These are phyloP conservation scores for Pythium rishiriense DNA, from an alignment of 352 stramenopile genomes.

Conservation along the genomic window DNA sequence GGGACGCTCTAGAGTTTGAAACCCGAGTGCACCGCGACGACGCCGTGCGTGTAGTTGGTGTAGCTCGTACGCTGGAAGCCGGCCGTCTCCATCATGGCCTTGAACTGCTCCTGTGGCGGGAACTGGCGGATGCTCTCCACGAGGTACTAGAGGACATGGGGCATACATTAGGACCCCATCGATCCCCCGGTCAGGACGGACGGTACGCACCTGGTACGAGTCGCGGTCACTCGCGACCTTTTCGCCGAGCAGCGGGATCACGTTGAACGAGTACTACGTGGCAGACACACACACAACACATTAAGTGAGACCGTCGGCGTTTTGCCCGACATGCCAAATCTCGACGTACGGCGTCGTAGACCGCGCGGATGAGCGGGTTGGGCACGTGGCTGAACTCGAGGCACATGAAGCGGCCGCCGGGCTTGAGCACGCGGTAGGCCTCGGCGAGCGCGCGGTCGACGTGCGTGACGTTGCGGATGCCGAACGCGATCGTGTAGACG, in stretches of 20 bases:
- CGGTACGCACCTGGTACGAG: slow-evolving; percentile 91
- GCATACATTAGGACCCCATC: too few species aligned
- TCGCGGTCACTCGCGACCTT: slow-evolving; percentile 95
- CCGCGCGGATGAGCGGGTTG: slow-evolving; percentile 88
- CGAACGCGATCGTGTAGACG: slow-evolving; percentile 99
- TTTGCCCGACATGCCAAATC: background rate
- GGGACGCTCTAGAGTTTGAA: slow-evolving; percentile 86
- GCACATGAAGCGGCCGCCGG: slow-evolving; percentile 97
- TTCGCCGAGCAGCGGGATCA: slow-evolving; percentile 95
- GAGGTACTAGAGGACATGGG: slow-evolving; percentile 88
- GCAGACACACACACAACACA: slow-evolving; percentile 3
- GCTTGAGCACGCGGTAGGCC: slow-evolving; percentile 95
- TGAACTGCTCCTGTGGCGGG: slow-evolving; percentile 95
- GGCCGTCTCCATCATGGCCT: slow-evolving; percentile 92
- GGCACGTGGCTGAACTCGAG: slow-evolving; percentile 97
- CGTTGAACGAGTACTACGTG: slow-evolving; percentile 96
- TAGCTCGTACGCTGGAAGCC: slow-evolving; percentile 94
- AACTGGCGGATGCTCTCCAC: slow-evolving; percentile 99
- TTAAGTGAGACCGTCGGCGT: background rate
- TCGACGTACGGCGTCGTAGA: slow-evolving; percentile 92
- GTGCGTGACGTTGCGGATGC: slow-evolving; percentile 98
- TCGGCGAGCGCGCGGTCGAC: slow-evolving; percentile 94
- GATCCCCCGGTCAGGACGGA: too few species aligned
- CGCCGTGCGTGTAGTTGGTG: slow-evolving; percentile 96
- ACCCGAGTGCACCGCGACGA: slow-evolving; percentile 97